Conservation (phyloP, 1,284 basidiomycete genomes). For the Ganoderma multipileum region DNA sequence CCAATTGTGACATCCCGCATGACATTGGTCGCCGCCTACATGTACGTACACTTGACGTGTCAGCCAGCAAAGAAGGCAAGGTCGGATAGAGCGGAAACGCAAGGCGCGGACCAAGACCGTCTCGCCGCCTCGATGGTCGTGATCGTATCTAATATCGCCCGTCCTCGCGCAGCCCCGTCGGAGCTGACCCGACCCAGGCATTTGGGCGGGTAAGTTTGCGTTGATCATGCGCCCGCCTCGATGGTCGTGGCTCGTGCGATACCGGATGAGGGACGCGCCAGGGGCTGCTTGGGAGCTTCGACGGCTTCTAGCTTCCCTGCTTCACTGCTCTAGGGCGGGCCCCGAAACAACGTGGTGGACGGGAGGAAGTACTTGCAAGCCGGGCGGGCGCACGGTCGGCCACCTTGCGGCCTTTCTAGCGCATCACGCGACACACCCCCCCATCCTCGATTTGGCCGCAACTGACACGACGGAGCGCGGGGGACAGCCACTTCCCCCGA, state of each 20-base stretch:
- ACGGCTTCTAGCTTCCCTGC: slow-evolving; percentile 6
- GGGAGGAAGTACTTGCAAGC: not conserved
- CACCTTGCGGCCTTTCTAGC: not conserved
- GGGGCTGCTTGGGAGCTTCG: not conserved
- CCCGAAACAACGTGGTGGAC: slow-evolving; percentile 7
- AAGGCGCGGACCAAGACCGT: not conserved
- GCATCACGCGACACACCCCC: not conserved
- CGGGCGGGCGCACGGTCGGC: not conserved
- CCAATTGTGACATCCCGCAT: not conserved
- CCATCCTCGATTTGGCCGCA: not conserved
- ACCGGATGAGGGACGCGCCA: not conserved
- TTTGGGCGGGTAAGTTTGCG: not conserved
- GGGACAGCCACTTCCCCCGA: not conserved
- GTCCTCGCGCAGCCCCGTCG: not conserved
- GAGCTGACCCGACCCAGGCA: not conserved
- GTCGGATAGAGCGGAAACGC: not conserved
- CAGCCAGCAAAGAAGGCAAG: not conserved
- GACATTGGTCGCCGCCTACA: not conserved
- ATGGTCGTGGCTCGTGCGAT: not conserved
- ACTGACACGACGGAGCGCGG: not conserved
- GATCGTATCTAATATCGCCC: slow-evolving; percentile 1
- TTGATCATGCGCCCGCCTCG: not conserved
- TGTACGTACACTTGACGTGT: not conserved
- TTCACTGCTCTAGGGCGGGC: not conserved
- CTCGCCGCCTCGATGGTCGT: slow-evolving; percentile 2